Evolutionary conservation across 1,284 basidiomycete species (phyloP).

Genomic region (Spongispora temasekensis): DNA sequence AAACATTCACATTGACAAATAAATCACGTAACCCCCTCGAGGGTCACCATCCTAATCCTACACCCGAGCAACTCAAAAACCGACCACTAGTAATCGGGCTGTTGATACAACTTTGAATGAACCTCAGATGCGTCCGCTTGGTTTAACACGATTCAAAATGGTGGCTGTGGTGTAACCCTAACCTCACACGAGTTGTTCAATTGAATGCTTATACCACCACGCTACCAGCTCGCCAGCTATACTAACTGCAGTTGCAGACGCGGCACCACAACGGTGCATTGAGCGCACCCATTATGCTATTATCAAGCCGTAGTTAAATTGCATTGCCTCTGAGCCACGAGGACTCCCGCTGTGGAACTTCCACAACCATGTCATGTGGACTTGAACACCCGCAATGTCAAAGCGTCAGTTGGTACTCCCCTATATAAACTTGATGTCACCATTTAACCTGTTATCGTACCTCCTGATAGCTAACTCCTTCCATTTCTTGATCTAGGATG

Average conservation of each 20-base stretch:
- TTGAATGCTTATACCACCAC: background rate
- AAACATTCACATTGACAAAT: too few relatives aligned
- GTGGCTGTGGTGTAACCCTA: too few relatives aligned
- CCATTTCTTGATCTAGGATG: conserved; percentile 13
- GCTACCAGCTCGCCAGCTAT: background rate
- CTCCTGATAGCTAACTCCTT: conserved; percentile 7
- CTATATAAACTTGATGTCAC: conserved; percentile 21
- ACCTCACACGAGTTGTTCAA: conserved; percentile 4
- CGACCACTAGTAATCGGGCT: too few relatives aligned
- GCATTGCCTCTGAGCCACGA: conserved; percentile 18
- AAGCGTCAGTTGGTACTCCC: conserved; percentile 18
- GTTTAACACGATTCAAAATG: too few relatives aligned
- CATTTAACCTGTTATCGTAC: background rate
- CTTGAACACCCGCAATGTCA: conserved; percentile 23
- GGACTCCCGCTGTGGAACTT: conserved; percentile 18
- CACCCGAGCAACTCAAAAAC: too few relatives aligned
- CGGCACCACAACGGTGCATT: background rate
- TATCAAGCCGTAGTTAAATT: conserved; percentile 4
- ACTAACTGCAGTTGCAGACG: too few relatives aligned
- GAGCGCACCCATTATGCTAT: background rate
- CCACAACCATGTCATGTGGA: conserved; percentile 23
- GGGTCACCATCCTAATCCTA: too few relatives aligned
- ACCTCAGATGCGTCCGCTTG: too few relatives aligned
- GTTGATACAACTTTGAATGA: too few relatives aligned
- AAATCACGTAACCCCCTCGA: too few relatives aligned